Conservation (phyloP, 1,284 basidiomycete species). For the Cryptococcus sp. region DNA sequence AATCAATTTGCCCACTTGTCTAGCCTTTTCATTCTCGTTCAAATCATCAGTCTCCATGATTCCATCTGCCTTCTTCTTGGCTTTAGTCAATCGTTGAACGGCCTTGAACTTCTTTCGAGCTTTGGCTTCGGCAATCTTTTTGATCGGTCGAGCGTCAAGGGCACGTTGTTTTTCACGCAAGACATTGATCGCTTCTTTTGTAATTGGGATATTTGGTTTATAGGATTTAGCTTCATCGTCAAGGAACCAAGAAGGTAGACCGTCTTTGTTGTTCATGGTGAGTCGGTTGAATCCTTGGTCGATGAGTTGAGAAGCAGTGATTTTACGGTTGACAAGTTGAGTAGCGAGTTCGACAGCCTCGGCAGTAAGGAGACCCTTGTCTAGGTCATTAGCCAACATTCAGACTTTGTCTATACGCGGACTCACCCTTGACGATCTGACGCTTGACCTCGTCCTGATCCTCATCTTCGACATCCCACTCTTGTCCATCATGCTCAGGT, state of each 20-base stretch:
- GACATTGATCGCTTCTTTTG: constrained; percentile 87
- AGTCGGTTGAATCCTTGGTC: constrained; percentile 96
- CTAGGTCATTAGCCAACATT: constrained; percentile 49
- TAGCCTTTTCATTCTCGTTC: constrained; percentile 90
- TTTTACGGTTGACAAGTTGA: constrained; percentile 85
- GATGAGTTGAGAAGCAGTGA: constrained; percentile 80
- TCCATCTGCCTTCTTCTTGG: constrained; percentile 93
- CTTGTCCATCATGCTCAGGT: constrained; percentile 58
- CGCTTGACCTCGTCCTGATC: constrained; percentile 71
- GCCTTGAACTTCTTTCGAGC: constrained; percentile 94
- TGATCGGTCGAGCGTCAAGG: constrained; percentile 94
- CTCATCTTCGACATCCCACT: constrained; percentile 76
- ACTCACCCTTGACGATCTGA: constrained; percentile 66
- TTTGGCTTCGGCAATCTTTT: constrained; percentile 98
- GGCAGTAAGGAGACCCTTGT: constrained; percentile 78
- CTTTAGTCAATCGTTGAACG: constrained; percentile 78
- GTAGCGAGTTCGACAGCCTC: constrained; percentile 92
- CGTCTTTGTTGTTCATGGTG: constrained; percentile 86
- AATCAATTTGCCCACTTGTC: constrained; percentile 88
- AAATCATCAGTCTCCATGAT: constrained; percentile 86
- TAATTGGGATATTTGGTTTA: constrained; percentile 91
- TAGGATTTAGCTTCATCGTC: constrained; percentile 94
- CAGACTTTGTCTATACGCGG: no score
- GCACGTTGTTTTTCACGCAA: constrained; percentile 88
- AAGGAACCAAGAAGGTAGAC: constrained; percentile 91